A percentile compares a stretch with the other conserved stretches of the same genome.
Evolutionary conservation across 2,329 filamentous ascomycete genomes (phyloP).

Genomic region (Aquanectria penicillioides): DNA sequence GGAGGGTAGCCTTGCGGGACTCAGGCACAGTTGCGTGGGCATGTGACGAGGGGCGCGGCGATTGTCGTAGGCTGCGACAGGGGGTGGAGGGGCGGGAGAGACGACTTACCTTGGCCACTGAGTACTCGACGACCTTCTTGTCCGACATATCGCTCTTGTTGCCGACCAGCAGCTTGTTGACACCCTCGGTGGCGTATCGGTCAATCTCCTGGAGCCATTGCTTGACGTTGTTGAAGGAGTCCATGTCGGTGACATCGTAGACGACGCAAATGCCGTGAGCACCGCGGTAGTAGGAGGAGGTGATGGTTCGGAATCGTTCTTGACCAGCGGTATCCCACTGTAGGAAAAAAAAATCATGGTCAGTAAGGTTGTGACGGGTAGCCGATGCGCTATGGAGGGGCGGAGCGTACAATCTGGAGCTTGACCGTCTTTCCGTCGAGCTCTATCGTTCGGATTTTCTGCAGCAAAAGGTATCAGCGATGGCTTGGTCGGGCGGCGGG

Average conservation of each 20-base stretch:
- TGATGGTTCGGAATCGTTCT: slow-evolving; percentile 99
- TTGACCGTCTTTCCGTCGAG: slow-evolving; percentile 99
- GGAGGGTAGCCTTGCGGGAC: slow-evolving; percentile 18
- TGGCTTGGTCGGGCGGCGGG: slow-evolving; percentile 5
- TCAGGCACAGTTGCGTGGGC: slow-evolving; percentile 28
- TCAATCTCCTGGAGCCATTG: slow-evolving; percentile 99
- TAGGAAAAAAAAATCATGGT: slow-evolving; percentile 16
- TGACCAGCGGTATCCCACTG: slow-evolving; percentile 99
- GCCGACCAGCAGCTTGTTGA: slow-evolving; percentile 98
- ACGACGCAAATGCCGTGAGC: slow-evolving; percentile 99
- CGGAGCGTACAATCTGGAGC: slow-evolving; percentile 88
- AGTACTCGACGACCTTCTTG: slow-evolving; percentile 99
- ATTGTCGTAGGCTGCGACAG: slow-evolving; percentile 5
- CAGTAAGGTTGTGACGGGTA: slow-evolving; percentile 14
- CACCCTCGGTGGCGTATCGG: slow-evolving; percentile 97
- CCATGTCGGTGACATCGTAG: slow-evolving; percentile 99
- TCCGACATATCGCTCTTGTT: slow-evolving; percentile 99
- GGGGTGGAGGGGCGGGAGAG: not conserved
- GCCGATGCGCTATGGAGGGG: not conserved
- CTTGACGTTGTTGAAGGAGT: slow-evolving; percentile 99
- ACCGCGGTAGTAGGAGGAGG: slow-evolving; percentile 98
- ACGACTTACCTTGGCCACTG: slow-evolving; percentile 90
- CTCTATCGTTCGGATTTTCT: slow-evolving; percentile 99
- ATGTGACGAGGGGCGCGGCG: slow-evolving; percentile 28
- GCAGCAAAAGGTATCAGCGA: slow-evolving; percentile 27